A percentile compares a stretch with the other conserved stretches of the same genome.
Evolutionary conservation across 768 basidiomycete genomes (phyloP).

Genomic region (Asterophora lycoperdoides): DNA sequence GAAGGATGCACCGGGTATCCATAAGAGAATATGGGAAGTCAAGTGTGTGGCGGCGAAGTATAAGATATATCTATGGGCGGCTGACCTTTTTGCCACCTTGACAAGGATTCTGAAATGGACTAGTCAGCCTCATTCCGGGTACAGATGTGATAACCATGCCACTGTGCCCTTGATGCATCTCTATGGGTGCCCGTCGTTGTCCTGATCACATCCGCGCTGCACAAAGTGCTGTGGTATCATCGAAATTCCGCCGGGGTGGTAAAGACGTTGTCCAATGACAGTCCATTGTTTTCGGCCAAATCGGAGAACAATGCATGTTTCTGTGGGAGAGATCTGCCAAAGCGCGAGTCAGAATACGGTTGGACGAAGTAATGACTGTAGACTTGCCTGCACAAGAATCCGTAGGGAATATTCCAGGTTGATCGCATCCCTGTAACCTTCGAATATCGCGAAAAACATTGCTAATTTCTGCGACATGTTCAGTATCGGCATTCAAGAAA

Average conservation of each 20-base stretch:
- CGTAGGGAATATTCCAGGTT: slow-evolving; percentile 7
- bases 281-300: slow-evolving; percentile 4
- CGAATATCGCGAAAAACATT: not conserved
- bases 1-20: slow-evolving; percentile 22
- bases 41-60: slow-evolving; percentile 3
- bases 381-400: slow-evolving; percentile 10
- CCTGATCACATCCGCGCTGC: slow-evolving; percentile 4
- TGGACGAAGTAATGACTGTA: not conserved
- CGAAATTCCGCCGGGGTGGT: slow-evolving; percentile 6
- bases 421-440: not conserved
- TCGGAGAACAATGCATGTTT: slow-evolving; percentile 12
- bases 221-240: slow-evolving; percentile 8
- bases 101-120: slow-evolving; percentile 8
- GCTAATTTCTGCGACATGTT: slow-evolving; percentile 4
- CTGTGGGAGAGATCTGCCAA: slow-evolving; percentile 10
- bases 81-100: slow-evolving; percentile 15
- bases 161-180: not conserved
- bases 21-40: slow-evolving; percentile 12
- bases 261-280: slow-evolving; percentile 8
- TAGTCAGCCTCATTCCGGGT: not conserved
- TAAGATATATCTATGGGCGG: slow-evolving; percentile 9
- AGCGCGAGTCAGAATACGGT: slow-evolving; percentile 16
- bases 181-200: not conserved
- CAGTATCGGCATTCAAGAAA: slow-evolving; percentile 1
- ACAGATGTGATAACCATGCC: slow-evolving; percentile 3